Base-by-base conservation (phyloP, 1,284 basidiomycete species). In the Leccinum brunneo-olivaceum region DNA sequence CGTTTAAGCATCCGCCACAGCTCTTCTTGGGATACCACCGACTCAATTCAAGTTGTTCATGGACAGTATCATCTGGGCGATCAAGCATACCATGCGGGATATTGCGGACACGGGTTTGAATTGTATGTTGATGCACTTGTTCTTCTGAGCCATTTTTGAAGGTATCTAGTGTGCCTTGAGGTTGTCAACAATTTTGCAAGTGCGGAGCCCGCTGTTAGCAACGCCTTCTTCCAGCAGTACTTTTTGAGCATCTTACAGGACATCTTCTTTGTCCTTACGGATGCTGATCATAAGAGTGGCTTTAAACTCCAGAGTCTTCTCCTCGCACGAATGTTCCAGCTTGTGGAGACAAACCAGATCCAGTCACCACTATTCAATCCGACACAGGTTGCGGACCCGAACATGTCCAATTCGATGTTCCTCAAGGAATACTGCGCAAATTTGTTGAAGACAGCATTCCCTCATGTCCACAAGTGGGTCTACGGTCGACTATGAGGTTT, bases 81-180 rank as follows among this genome's bases (percentile, higher is more conserved):
- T 98, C 74, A 99, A 98, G 70, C 96, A 99, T 71, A 97, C 93
- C 14, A 96, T 97, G 91, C 83, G 96, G 44, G 96, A 98, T 67
- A 98, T 99, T 55, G 91, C 94, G 20, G 96, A 99, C 64, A 90
- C 84, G 27, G 95, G 95, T 42, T 65, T 97, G 50, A 91, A 86
- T 63, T 65, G 91, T 92, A 66, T 44, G 85, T 73, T 27, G 14
- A 38, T 32, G 30, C 12, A 48, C 40, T 29, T 34, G 21, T 45
- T 28, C 45, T 33, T 47, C 16, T 24, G 12, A 34, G 10, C 20
- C 10, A 6, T 27, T 11, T 21, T 27, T 61, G 34, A 52, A 42
- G 8, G 40, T 43, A 29, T 50, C 15, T 54, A 92, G 94, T 98
- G 63, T 92, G 89, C 53, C 71, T 94, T 55, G 95, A 98, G 68